phyloP scores from a whole-genome alignment of 345 rosid genomes.

The Trapa incisa region DNA sequence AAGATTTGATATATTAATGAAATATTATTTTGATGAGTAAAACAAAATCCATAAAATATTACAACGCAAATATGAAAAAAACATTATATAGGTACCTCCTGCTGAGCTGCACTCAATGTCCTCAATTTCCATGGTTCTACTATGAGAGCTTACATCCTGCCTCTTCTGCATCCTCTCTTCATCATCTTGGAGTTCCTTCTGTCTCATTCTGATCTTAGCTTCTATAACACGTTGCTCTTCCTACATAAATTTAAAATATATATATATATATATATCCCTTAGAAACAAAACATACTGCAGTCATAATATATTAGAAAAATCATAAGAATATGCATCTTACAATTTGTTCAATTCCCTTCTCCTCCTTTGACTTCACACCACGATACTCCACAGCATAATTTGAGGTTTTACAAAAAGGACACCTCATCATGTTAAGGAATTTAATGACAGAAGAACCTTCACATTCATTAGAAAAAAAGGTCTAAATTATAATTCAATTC shows the following conservation, averaged over 20 bases:
- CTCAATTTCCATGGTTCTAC: slow-evolving; percentile 31
- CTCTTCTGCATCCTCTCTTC: slow-evolving; percentile 79
- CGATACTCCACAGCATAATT: slow-evolving; percentile 95
- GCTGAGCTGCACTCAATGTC: slow-evolving; percentile 43
- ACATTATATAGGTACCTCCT: slow-evolving; percentile 29
- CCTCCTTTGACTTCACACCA: slow-evolving; percentile 90
- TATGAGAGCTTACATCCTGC: slow-evolving; percentile 52
- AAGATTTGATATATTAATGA: too few relatives aligned
- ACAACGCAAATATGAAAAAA: background rate
- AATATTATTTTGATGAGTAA: too few relatives aligned
- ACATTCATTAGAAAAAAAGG: background rate
- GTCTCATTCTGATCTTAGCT: slow-evolving; percentile 85
- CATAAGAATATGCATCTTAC: slow-evolving; percentile 33
- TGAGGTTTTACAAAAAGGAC: slow-evolving; percentile 94
- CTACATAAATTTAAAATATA: slow-evolving; percentile 16
- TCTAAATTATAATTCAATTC: background rate
- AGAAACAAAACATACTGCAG: background rate
- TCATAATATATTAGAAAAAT: background rate
- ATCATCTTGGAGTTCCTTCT: slow-evolving; percentile 77
- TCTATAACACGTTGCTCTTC: slow-evolving; percentile 97
- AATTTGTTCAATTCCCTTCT: slow-evolving; percentile 88
- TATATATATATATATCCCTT: background rate
- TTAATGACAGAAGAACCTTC: slow-evolving; percentile 6
- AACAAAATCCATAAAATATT: background rate
- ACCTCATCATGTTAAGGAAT: slow-evolving; percentile 56